Evolutionary conservation across 768 basidiomycete species (phyloP), one percentile per base, ranked within the genome.

Genomic region (Astraeus odoratus): DNA sequence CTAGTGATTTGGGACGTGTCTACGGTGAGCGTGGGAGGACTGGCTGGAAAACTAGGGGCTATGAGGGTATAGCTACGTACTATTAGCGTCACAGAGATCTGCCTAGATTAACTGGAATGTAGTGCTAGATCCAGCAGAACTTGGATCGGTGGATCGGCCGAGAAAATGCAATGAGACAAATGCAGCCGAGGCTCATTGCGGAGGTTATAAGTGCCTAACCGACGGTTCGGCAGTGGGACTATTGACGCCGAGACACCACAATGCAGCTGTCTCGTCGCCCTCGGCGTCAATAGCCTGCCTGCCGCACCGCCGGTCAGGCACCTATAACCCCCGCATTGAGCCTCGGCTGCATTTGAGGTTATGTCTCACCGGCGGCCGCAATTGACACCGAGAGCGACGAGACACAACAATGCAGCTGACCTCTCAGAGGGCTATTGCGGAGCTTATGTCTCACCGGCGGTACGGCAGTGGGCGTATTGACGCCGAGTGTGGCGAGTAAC

Each of bases 1-100:
- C 66, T 99, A 52, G 91, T 93, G 10, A 73, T 99, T 43, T 99
- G 96, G 96, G 75, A 83, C 49, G 80, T 78, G n/a, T 76, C 71
- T 44, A 72, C 74, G 2, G 78, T 84, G 16, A 72, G 69, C 23
- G 67, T 59, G 13, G 49, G 43, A 16, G 56, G 56, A 1, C 56
- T 85, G 57, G 61, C 74, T 29, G 71, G 70, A 20, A 72, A 69
- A 46, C 55, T 85, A 45, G 77, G 73, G 13, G 71, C 70, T 3
- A 62, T 78, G 61, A 69, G 70, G 43, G 59, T 51, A 49, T 78
- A 31, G 10, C 10, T n/a, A n/a, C n/a, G n/a, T n/a, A n/a, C n/a
- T n/a, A n/a, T n/a, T n/a, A n/a, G n/a, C n/a, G n/a, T n/a, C n/a
- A n/a, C n/a, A n/a, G 12, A 20, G 19, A 23, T 15, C 5, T 12